Evolutionary conservation across 805 yeast genomes (phyloP).

Genomic region (Candida piceae): DNA sequence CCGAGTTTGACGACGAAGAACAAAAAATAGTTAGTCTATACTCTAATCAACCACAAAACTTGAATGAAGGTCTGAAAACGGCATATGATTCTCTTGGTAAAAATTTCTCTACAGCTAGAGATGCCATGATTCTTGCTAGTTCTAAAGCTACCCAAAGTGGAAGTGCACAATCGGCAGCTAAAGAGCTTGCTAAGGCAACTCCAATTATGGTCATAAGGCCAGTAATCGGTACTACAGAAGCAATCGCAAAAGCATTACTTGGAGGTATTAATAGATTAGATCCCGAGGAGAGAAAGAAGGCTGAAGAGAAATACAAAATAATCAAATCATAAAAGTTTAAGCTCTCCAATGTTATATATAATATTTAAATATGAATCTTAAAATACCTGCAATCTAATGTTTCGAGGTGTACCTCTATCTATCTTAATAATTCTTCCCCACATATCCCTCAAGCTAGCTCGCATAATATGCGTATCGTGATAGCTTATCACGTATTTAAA

Average conservation of each 20-base stretch:
- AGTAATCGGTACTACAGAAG: conserved; percentile 89
- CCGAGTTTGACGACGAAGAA: conserved; percentile 28
- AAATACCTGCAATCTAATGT: no score
- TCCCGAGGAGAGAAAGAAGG: conserved; percentile 51
- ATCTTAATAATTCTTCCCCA: no score
- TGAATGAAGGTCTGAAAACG: conserved; percentile 66
- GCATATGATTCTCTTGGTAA: conserved; percentile 71
- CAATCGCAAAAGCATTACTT: conserved; percentile 72
- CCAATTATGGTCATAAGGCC: conserved; percentile 82
- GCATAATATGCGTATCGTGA: no score
- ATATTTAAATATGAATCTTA: no score
- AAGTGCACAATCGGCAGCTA: conserved; percentile 60
- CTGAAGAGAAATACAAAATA: conserved; percentile 61
- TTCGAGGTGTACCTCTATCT: no score
- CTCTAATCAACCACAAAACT: conserved; percentile 74
- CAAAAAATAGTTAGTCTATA: conserved; percentile 60
- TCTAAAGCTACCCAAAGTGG: conserved; percentile 60
- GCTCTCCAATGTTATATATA: no score
- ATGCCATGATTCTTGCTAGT: conserved; percentile 55
- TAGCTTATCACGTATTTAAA: no score
- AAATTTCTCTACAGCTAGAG: conserved; percentile 61
- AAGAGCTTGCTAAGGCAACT: conserved; percentile 65
- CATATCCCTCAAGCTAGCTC: no score
- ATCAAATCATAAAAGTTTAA: conserved; percentile 2
- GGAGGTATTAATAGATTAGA: conserved; percentile 82